phyloP scores from a whole-genome alignment of 306 rosid species.

The Spatholobus suberectus region DNA sequence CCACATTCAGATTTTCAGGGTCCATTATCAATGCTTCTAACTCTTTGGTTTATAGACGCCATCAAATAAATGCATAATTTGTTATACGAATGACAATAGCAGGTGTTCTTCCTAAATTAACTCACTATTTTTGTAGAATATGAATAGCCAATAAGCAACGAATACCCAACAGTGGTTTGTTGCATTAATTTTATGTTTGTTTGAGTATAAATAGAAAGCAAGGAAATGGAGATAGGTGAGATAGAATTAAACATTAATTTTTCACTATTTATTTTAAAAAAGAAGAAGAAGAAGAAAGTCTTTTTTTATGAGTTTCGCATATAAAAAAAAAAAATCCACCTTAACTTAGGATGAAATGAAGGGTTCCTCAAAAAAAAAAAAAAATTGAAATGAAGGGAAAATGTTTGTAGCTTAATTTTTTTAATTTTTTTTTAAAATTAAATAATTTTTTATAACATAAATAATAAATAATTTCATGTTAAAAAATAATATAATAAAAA shows the following conservation, averaged over 20 bases:
- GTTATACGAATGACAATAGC: neutral
- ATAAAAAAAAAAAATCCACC: neutral
- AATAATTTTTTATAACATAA: too few relatives aligned
- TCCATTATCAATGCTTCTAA: neutral
- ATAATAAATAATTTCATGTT: too few relatives aligned
- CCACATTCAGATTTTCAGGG: slow-evolving; percentile 3
- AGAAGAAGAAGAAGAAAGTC: neutral
- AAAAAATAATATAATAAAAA: too few relatives aligned
- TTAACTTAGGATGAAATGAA: neutral
- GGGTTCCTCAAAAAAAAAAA: too few relatives aligned
- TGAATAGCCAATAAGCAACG: neutral
- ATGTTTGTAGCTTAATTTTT: too few relatives aligned
- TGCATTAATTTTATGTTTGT: neutral
- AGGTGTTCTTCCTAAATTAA: neutral
- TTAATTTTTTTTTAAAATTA: too few relatives aligned
- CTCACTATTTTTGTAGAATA: neutral
- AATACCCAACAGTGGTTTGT: neutral
- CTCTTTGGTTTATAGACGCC: neutral
- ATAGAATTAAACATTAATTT: neutral
- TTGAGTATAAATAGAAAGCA: neutral
- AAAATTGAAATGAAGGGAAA: too few relatives aligned
- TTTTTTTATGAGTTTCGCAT: neutral
- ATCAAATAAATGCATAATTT: slow-evolving; percentile 20
- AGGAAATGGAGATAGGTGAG: neutral
- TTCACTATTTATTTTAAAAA: neutral